Evolutionary conservation across 805 yeast genomes (phyloP).

Genomic region (Starmerella tilneyi): DNA sequence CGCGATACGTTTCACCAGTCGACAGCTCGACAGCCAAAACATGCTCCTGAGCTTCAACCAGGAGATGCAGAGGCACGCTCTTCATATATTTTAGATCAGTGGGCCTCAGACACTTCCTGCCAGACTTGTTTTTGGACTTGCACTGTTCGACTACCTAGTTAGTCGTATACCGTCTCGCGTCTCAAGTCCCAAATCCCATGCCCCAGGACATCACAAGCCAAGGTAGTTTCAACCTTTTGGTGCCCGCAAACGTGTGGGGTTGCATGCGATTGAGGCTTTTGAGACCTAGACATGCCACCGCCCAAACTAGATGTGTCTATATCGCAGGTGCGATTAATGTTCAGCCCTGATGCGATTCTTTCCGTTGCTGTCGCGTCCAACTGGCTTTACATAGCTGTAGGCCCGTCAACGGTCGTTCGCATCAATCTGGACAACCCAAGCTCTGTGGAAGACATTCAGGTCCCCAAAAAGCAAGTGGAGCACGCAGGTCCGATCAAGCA

Average conservation of each 20-base stretch:
- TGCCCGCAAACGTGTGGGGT: too few species aligned
- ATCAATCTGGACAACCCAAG: slow-evolving; percentile 60
- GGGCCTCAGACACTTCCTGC: background rate
- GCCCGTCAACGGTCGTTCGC: slow-evolving; percentile 46
- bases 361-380: slow-evolving; percentile 48
- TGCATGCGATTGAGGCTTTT: too few species aligned
- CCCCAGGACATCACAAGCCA: background rate
- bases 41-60: slow-evolving; percentile 86
- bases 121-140: background rate
- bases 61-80: slow-evolving; percentile 74
- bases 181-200: background rate
- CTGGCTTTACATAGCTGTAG: slow-evolving; percentile 45
- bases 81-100: slow-evolving; percentile 8
- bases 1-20: slow-evolving; percentile 80
- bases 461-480: slow-evolving; percentile 26
- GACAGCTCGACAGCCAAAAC: slow-evolving; percentile 68
- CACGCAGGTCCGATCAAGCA: slow-evolving; percentile 29
- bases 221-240: too few species aligned
- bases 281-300: background rate
- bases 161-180: background rate
- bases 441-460: slow-evolving; percentile 37
- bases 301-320: slow-evolving; percentile 27
- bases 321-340: slow-evolving; percentile 43
- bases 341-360: slow-evolving; percentile 39
- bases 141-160: background rate